phyloP scores from a whole-genome alignment of 2,329 filamentous ascomycete genomes.

The Talaromyces sp. region DNA sequence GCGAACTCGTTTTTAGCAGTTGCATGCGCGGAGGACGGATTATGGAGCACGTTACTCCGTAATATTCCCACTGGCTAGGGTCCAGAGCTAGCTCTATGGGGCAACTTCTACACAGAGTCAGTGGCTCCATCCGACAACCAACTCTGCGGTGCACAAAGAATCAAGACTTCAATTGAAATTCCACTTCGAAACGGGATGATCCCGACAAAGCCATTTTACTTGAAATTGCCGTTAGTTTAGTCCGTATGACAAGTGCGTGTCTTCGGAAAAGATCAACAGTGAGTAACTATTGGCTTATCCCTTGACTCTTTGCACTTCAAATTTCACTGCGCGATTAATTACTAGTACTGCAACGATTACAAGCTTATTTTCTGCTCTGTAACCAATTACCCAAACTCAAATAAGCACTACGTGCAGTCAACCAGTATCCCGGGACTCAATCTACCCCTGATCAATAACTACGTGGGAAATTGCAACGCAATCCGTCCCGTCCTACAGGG shows the following conservation, averaged over 20 bases:
- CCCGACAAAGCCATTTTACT: not conserved
- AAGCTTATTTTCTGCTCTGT: too few species aligned
- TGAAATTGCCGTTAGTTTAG: not conserved
- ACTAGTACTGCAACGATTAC: too few species aligned
- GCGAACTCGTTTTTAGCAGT: not conserved
- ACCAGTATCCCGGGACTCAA: not conserved
- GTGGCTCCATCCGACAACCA: not conserved
- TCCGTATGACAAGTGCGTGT: not conserved
- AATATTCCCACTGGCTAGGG: not conserved
- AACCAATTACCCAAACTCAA: not conserved
- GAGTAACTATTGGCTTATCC: not conserved
- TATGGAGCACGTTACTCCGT: not conserved
- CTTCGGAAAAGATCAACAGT: not conserved
- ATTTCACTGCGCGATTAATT: too few species aligned
- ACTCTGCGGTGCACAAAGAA: not conserved
- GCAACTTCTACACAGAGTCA: not conserved
- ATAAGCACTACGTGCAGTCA: not conserved
- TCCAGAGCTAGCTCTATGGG: not conserved
- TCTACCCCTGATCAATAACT: not conserved
- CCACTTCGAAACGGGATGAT: not conserved
- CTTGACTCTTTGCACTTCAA: too few species aligned
- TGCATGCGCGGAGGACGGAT: constrained; percentile 1
- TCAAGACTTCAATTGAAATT: not conserved
- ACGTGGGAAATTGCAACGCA: too few species aligned
- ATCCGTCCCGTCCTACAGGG: too few species aligned